Evolutionary conservation across 2,329 filamentous ascomycete genomes (phyloP).

Genomic region (Parastagonospora nodorum): DNA sequence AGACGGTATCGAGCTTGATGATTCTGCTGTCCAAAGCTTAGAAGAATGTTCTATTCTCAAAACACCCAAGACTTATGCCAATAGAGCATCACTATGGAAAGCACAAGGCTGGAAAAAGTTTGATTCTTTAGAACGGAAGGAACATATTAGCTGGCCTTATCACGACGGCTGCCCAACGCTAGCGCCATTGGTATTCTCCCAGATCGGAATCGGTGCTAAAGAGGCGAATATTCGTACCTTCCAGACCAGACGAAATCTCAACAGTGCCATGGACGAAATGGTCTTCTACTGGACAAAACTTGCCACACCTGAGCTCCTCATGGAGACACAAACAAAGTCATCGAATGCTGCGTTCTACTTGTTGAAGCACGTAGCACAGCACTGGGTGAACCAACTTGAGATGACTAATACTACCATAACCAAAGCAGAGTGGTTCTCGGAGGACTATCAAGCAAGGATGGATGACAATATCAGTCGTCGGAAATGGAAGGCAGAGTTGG

Average conservation of each 20-base stretch:
- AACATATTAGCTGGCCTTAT: not conserved
- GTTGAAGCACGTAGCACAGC: constrained; percentile 1
- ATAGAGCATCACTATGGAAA: not conserved
- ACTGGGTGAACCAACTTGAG: constrained; percentile 7
- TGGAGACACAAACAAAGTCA: not conserved
- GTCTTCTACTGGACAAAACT: not conserved
- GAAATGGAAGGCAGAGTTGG: constrained; percentile 21
- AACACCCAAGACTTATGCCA: not conserved
- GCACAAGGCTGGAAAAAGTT: not conserved
- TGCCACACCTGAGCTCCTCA: not conserved
- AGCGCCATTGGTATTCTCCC: not conserved
- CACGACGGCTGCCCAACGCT: not conserved
- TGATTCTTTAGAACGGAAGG: not conserved
- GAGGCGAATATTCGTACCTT: not conserved
- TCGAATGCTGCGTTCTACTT: constrained; percentile 5
- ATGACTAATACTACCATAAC: constrained; percentile 4
- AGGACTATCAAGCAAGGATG: constrained; percentile 20
- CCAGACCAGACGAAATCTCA: not conserved
- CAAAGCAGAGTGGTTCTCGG: constrained; percentile 17
- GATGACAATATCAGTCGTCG: constrained; percentile 7
- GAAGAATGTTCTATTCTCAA: not conserved
- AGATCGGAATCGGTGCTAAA: not conserved
- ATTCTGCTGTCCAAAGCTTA: not conserved
- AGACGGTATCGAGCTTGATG: not conserved
- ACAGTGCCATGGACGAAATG: not conserved